phyloP scores from a whole-genome alignment of 129 eudicot genomes.

The Chrysanthemum lavandulifolium region DNA sequence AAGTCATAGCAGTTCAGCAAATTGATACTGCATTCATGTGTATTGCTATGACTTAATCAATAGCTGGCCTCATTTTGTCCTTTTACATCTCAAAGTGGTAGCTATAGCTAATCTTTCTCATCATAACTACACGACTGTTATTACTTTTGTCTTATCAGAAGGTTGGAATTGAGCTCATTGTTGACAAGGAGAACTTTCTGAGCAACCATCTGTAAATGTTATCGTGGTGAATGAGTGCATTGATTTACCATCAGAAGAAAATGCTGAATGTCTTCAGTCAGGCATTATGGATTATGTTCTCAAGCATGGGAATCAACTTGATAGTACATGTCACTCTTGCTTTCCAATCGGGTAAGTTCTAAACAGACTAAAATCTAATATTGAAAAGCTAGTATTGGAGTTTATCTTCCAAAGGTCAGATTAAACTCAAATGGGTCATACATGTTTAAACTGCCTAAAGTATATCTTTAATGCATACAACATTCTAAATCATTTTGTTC shows the following conservation, averaged over 20 bases:
- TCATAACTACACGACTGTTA: neutral
- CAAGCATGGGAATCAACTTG: slow-evolving; percentile 60
- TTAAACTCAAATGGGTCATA: no score
- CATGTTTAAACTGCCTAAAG: no score
- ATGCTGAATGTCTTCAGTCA: slow-evolving; percentile 41
- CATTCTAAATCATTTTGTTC: no score
- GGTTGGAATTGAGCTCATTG: slow-evolving; percentile 67
- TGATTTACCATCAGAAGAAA: slow-evolving; percentile 40
- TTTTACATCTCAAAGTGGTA: neutral
- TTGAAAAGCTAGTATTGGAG: no score
- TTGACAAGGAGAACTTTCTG: slow-evolving; percentile 41
- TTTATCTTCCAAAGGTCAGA: no score
- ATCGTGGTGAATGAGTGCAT: slow-evolving; percentile 44
- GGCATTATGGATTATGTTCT: slow-evolving; percentile 74
- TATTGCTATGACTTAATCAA: slow-evolving; percentile 7
- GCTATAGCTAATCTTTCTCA: neutral
- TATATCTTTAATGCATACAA: no score
- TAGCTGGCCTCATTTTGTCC: neutral
- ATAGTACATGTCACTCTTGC: slow-evolving; percentile 55
- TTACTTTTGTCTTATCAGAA: slow-evolving; percentile 42
- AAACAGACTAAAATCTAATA: neutral
- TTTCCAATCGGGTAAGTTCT: slow-evolving; percentile 54
- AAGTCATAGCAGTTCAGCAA: no score
- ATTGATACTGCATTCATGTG: neutral
- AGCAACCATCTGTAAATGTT: slow-evolving; percentile 38